phyloP scores from a whole-genome alignment of 2,329 filamentous ascomycete species.

The Gyromitra esculenta region DNA sequence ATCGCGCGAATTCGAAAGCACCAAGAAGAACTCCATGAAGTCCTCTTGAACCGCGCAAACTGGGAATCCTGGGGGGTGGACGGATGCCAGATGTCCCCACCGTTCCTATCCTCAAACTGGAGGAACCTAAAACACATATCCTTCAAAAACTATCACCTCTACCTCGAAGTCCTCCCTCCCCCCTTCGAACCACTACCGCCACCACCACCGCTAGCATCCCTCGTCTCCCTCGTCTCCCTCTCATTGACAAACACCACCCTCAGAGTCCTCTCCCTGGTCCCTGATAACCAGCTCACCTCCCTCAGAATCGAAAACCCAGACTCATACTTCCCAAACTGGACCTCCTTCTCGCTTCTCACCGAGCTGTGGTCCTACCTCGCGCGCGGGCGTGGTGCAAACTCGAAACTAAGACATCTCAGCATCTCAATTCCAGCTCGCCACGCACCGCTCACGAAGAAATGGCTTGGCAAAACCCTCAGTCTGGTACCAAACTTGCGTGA shows the following conservation, averaged over 20 bases:
- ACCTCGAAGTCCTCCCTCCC: background rate
- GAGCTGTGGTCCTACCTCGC: slow-evolving; percentile 33
- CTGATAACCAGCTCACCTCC: slow-evolving; percentile 23
- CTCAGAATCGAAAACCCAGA: slow-evolving; percentile 10
- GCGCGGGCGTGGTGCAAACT: slow-evolving; percentile 1
- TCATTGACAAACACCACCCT: slow-evolving; percentile 8
- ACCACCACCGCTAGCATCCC: background rate
- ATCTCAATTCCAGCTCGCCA: slow-evolving; percentile 9
- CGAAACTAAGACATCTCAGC: slow-evolving; percentile 13
- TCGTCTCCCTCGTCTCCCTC: slow-evolving; percentile 32
- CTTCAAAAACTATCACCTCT: slow-evolving; percentile 1
- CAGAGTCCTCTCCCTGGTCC: slow-evolving; percentile 3
- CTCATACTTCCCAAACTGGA: background rate
- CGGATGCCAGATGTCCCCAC: slow-evolving; percentile 15
- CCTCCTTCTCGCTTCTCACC: background rate
- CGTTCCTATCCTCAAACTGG: slow-evolving; percentile 24
- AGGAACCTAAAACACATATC: slow-evolving; percentile 28
- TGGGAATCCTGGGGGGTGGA: slow-evolving; percentile 31
- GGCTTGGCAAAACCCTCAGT: slow-evolving; percentile 25
- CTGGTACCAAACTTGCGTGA: slow-evolving; percentile 19
- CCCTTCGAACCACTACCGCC: background rate
- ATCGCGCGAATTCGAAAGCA: background rate
- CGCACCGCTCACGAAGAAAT: slow-evolving; percentile 17
- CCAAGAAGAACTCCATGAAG: slow-evolving; percentile 21
- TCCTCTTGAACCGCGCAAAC: background rate